Base-by-base conservation (phyloP, 441 rosid genomes). In the Erodium moschatum region DNA sequence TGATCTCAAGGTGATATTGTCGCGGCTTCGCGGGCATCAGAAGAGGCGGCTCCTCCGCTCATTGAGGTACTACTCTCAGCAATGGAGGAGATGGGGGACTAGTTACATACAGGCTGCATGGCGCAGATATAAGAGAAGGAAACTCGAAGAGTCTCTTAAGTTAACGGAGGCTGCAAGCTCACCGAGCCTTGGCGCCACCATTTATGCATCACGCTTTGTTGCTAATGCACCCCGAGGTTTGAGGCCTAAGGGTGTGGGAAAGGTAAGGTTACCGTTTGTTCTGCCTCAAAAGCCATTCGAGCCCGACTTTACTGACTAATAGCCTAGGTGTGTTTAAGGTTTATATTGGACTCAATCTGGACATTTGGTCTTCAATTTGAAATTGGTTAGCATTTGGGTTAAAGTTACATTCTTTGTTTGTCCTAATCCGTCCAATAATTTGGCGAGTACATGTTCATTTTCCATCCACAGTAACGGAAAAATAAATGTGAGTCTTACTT, bases 1-100 rank as follows among this genome's bases (percentile, higher is more conserved):
- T 68, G 95, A 89, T 77, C 76, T 92, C 69, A 89, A 79, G 29
- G 8, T 40, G 12, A 69, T 71, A 0, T 69, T 68, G 3, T 40
- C 72, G 12, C 73, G 63, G 18, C 62, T 69, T 52, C 68, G 66
- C 4, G 67, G 68, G 70, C 72, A 62, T 20, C 68, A 67, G 48
- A 50, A 66, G 60, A 75, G 54, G 73, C 78, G 64, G 66, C 2
- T 69, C 71, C 72, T 58, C 54, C 72, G 38, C 61, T 33, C 65
- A 4, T 70, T 75, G 71, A 67, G 75, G 52, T 67, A 20, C 60
- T 71, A 71, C 42, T 71, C 74, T 7, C 74, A 54, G 42, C 74
- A 71, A 48, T 71, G 74, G 74, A 54, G 74, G 69, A 33, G 69
- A 20, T 71, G 69, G 74, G 74, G 69, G 8, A 65, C 65, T 56